Evolutionary conservation across 805 yeast species (phyloP).

Genomic region (Saccharomyces kudriavzevii): DNA sequence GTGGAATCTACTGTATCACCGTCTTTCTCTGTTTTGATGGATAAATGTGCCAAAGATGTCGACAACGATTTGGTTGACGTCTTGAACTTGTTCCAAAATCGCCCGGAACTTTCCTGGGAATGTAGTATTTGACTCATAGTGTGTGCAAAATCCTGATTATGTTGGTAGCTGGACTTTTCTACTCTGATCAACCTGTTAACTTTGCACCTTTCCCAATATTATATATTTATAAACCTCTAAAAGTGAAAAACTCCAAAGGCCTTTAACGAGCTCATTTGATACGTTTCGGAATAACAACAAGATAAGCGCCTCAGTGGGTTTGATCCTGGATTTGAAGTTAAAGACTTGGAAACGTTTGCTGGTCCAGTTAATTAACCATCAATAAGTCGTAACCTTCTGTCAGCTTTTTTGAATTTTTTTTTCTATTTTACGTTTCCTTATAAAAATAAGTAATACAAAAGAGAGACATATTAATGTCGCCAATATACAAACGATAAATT

Average conservation of each 20-base stretch:
- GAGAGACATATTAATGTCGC: background rate
- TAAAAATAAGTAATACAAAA: background rate
- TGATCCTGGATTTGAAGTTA: background rate
- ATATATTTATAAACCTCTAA: background rate
- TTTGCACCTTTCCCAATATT: background rate
- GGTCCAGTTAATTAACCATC: background rate
- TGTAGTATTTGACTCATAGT: background rate
- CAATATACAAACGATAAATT: background rate
- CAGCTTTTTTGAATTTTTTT: background rate
- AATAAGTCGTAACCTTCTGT: background rate
- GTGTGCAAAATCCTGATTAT: background rate
- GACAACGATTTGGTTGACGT: conserved; percentile 27
- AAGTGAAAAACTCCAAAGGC: background rate
- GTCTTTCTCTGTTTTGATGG: conserved; percentile 33
- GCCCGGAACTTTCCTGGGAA: conserved; percentile 12
- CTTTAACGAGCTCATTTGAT: background rate
- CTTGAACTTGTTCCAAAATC: conserved; percentile 28
- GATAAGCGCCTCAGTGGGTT: background rate
- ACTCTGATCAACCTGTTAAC: background rate
- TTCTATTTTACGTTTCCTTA: background rate
- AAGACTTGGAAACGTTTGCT: too few relatives aligned
- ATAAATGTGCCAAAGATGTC: conserved; percentile 21
- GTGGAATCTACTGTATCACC: conserved; percentile 37
- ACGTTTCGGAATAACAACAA: background rate
- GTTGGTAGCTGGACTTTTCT: background rate